phyloP scores from a whole-genome alignment of 1,139 yeast genomes.

The Candida freyschussii region DNA sequence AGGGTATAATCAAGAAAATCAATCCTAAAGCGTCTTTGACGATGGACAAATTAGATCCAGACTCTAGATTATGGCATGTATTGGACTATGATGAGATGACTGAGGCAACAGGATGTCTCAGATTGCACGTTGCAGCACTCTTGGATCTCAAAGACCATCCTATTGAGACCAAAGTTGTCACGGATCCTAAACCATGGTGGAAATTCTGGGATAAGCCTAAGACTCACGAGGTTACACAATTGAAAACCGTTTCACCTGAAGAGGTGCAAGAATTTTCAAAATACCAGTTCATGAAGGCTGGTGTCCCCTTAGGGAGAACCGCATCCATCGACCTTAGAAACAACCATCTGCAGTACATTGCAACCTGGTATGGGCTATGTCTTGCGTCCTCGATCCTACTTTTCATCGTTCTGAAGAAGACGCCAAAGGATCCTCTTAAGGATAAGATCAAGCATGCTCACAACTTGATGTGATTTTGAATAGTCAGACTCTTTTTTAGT shows the following conservation, averaged over 20 bases:
- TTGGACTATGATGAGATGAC: slow-evolving; percentile 85
- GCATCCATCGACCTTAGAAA: slow-evolving; percentile 80
- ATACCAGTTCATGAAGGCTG: slow-evolving; percentile 58
- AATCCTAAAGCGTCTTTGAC: slow-evolving; percentile 70
- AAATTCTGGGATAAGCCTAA: slow-evolving; percentile 29
- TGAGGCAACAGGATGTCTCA: slow-evolving; percentile 56
- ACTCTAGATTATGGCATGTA: slow-evolving; percentile 58
- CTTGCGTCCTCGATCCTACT: slow-evolving; percentile 65
- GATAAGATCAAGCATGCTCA: slow-evolving; percentile 44
- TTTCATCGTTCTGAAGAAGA: slow-evolving; percentile 49
- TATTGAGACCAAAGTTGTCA: slow-evolving; percentile 13
- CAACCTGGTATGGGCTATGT: slow-evolving; percentile 93
- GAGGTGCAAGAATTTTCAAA: slow-evolving; percentile 36
- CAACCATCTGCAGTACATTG: slow-evolving; percentile 85
- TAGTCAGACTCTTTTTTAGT: too few relatives aligned
- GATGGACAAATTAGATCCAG: slow-evolving; percentile 65
- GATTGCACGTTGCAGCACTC: slow-evolving; percentile 74
- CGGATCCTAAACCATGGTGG: slow-evolving; percentile 29
- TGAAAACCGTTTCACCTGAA: slow-evolving; percentile 4
- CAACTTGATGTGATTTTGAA: slow-evolving; percentile 28
- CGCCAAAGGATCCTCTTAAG: slow-evolving; percentile 36
- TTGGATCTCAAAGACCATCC: slow-evolving; percentile 57
- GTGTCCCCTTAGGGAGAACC: slow-evolving; percentile 83
- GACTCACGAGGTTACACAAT: slow-evolving; percentile 9
- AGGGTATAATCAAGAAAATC: slow-evolving; percentile 68